Evolutionary conservation across 2,329 filamentous ascomycete species (phyloP).

Genomic region (Hymenoscyphus repandus): DNA sequence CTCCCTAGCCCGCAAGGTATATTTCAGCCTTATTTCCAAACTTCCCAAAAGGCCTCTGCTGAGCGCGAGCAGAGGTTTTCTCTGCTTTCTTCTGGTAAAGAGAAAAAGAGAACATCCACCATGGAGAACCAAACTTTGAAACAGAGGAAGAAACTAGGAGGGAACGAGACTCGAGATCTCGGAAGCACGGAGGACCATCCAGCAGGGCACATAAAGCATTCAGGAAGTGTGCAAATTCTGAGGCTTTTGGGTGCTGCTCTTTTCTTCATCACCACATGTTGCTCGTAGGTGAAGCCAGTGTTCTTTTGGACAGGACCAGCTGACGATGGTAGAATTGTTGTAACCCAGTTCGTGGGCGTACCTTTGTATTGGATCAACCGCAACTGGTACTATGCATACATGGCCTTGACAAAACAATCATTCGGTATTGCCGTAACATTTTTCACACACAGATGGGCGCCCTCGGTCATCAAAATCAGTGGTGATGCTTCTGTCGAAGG

Average conservation of each 20-base stretch:
- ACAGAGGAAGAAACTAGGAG: slow-evolving; percentile 20
- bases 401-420: slow-evolving; percentile 79
- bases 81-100: not conserved
- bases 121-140: slow-evolving; percentile 24
- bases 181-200: slow-evolving; percentile 25
- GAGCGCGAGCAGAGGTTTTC: not conserved
- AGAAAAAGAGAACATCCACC: not conserved
- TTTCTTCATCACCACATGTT: slow-evolving; percentile 27
- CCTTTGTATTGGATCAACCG: slow-evolving; percentile 73
- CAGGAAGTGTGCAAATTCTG: slow-evolving; percentile 23
- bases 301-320: slow-evolving; percentile 1
- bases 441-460: slow-evolving; percentile 84
- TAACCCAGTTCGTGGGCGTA: slow-evolving; percentile 70
- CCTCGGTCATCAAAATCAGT: slow-evolving; percentile 75
- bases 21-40: not conserved
- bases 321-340: slow-evolving; percentile 48
- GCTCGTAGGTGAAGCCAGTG: slow-evolving; percentile 23
- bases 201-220: slow-evolving; percentile 31
- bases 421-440: slow-evolving; percentile 75
- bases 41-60: not conserved
- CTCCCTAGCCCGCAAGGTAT: not conserved
- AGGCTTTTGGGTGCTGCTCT: slow-evolving; percentile 24
- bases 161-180: not conserved
- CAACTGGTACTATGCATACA: slow-evolving; percentile 78
- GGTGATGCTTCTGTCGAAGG: slow-evolving; percentile 75